Evolutionary conservation across 805 yeast genomes (phyloP).

Genomic region (Saccharomycopsis javanensis): DNA sequence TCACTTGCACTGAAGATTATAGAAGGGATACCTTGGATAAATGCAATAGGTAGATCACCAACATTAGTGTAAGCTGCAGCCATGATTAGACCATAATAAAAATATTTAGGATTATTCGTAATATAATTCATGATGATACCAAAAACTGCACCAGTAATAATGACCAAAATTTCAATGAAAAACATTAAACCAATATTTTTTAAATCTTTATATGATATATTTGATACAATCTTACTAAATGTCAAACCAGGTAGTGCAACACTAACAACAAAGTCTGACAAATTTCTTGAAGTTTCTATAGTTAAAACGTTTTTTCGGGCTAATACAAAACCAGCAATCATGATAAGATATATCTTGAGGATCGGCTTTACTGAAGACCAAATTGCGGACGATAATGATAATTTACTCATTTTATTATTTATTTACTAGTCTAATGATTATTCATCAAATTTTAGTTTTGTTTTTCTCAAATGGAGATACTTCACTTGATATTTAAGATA

Average conservation of each 20-base stretch:
- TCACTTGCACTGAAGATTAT: slow-evolving; percentile 30
- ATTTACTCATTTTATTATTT: neutral
- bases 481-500: too few relatives aligned
- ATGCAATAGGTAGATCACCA: slow-evolving; percentile 45
- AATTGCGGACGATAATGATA: slow-evolving; percentile 13
- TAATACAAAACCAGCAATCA: slow-evolving; percentile 53
- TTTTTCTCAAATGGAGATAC: too few relatives aligned
- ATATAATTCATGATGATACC: slow-evolving; percentile 26
- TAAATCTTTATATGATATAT: slow-evolving; percentile 42
- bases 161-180: slow-evolving; percentile 23
- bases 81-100: slow-evolving; percentile 40
- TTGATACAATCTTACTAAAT: slow-evolving; percentile 42
- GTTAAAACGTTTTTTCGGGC: slow-evolving; percentile 50
- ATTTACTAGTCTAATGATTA: too few relatives aligned
- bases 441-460: too few relatives aligned
- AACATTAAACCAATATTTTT: slow-evolving; percentile 41
- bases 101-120: slow-evolving; percentile 33
- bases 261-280: slow-evolving; percentile 44
- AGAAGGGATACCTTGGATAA: slow-evolving; percentile 34
- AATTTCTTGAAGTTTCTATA: slow-evolving; percentile 51
- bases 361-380: slow-evolving; percentile 58
- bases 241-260: slow-evolving; percentile 45
- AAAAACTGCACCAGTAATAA: slow-evolving; percentile 26
- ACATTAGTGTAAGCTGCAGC: slow-evolving; percentile 44
- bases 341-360: slow-evolving; percentile 62